These are phyloP conservation scores for Acer campestre DNA, from an alignment of 345 rosid species.

Conservation along the genomic window DNA sequence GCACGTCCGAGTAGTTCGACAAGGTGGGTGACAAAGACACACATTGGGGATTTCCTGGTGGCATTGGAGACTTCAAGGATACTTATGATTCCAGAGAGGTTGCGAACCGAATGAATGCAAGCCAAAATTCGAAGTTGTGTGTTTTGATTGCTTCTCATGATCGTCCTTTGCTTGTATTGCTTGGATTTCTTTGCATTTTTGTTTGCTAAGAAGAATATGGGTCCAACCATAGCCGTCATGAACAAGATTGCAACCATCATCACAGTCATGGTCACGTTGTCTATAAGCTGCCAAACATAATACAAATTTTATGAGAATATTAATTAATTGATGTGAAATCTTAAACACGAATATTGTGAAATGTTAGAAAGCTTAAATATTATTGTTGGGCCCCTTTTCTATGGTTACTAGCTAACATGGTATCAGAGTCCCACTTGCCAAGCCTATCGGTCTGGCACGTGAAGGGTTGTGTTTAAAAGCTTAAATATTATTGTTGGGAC, in stretches of 20 bases:
- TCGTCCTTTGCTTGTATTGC: neutral
- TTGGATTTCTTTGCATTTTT: neutral
- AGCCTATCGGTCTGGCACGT: no score
- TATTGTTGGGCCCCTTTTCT: no score
- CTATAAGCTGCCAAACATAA: neutral
- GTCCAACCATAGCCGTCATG: constrained; percentile 9
- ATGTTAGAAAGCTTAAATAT: no score
- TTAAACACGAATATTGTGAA: no score
- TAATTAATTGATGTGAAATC: no score
- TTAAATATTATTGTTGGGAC: no score
- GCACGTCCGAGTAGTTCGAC: constrained; percentile 10
- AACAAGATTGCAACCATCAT: neutral
- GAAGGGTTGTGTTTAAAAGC: no score
- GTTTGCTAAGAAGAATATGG: neutral
- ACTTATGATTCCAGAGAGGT: constrained; percentile 12
- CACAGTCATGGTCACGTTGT: neutral
- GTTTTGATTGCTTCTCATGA: constrained; percentile 7
- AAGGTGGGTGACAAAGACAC: neutral
- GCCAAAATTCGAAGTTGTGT: neutral
- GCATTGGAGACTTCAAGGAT: constrained; percentile 11
- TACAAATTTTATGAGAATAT: neutral
- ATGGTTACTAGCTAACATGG: no score
- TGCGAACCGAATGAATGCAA: constrained; percentile 10
- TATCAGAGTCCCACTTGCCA: no score
- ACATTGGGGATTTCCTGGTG: neutral